A percentile compares a stretch with the other conserved stretches of the same genome.
These are phyloP conservation scores for Clavaria fumosa DNA, from an alignment of 768 basidiomycete species.

Conservation along the genomic window DNA sequence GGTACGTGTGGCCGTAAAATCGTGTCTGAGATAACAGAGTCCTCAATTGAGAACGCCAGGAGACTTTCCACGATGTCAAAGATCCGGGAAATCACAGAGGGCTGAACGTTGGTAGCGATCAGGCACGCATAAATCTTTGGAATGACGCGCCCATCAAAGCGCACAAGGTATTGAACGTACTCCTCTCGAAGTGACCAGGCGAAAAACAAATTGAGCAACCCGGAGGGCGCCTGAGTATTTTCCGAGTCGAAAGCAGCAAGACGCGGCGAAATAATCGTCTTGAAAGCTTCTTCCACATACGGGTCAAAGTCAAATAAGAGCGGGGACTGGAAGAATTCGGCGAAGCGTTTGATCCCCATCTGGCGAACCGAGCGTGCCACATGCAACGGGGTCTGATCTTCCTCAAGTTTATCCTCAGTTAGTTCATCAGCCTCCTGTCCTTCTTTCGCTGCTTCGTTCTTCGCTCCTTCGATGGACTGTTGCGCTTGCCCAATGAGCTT, in stretches of 20 bases:
- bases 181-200: constrained; percentile 51
- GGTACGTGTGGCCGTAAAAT: constrained; percentile 61
- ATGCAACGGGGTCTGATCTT: constrained; percentile 20
- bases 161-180: constrained; percentile 47
- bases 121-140: constrained; percentile 75
- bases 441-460: constrained; percentile 22
- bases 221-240: constrained; percentile 85
- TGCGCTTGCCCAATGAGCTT: constrained; percentile 56
- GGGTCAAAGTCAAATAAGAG: constrained; percentile 60
- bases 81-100: constrained; percentile 60
- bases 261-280: constrained; percentile 68
- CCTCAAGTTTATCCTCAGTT: constrained; percentile 21
- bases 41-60: constrained; percentile 36
- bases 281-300: constrained; percentile 54
- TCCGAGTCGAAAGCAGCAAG: constrained; percentile 59
- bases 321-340: constrained; percentile 73
- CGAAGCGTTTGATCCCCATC: constrained; percentile 69
- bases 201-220: constrained; percentile 73
- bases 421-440: constrained; percentile 23
- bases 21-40: constrained; percentile 30
- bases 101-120: constrained; percentile 72
- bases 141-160: constrained; percentile 51
- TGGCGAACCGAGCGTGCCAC: constrained; percentile 56
- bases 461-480: constrained; percentile 27
- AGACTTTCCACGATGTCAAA: constrained; percentile 77